Percentiles rank a stretch among this genome's conserved stretches.
Conservation (phyloP, 306 rosid species). For the Astragalus glycyphyllos region DNA sequence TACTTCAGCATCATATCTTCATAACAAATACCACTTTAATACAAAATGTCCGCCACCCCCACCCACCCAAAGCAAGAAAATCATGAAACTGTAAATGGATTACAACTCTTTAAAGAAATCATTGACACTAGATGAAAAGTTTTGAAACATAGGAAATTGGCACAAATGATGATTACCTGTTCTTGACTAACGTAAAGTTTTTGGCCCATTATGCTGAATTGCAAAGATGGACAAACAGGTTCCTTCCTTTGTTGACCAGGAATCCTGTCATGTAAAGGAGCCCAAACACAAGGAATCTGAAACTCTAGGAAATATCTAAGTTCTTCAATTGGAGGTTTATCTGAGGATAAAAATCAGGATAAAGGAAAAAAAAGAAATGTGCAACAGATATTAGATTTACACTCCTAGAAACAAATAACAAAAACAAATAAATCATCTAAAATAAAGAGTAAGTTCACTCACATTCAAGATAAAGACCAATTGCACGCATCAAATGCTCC, state of each 20-base stretch:
- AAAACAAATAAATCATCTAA: not conserved
- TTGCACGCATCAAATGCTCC: conserved; percentile 73
- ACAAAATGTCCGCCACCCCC: not conserved
- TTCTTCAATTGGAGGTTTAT: conserved; percentile 95
- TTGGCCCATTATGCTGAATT: conserved; percentile 97
- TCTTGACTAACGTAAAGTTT: conserved; percentile 91
- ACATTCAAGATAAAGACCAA: conserved; percentile 90
- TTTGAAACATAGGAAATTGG: conserved; percentile 2
- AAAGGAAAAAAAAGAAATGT: conserved; percentile 12
- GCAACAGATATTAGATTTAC: conserved; percentile 17
- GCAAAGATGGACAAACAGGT: conserved; percentile 95
- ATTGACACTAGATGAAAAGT: conserved; percentile 16
- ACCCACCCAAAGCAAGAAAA: not conserved
- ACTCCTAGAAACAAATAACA: conserved; percentile 12
- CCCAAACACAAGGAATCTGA: conserved; percentile 87
- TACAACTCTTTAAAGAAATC: conserved; percentile 4
- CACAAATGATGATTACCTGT: conserved; percentile 60
- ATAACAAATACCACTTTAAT: conserved; percentile 6
- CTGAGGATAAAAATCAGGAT: conserved; percentile 45
- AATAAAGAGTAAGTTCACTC: conserved; percentile 42
- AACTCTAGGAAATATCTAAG: conserved; percentile 91
- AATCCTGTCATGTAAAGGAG: conserved; percentile 69
- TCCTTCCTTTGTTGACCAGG: conserved; percentile 91
- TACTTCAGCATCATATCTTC: conserved; percentile 2
- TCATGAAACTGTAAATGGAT: not conserved